Evolutionary conservation across 345 rosid genomes (phyloP), one percentile per base, ranked within the genome.

Genomic region (Syzygium jambos): DNA sequence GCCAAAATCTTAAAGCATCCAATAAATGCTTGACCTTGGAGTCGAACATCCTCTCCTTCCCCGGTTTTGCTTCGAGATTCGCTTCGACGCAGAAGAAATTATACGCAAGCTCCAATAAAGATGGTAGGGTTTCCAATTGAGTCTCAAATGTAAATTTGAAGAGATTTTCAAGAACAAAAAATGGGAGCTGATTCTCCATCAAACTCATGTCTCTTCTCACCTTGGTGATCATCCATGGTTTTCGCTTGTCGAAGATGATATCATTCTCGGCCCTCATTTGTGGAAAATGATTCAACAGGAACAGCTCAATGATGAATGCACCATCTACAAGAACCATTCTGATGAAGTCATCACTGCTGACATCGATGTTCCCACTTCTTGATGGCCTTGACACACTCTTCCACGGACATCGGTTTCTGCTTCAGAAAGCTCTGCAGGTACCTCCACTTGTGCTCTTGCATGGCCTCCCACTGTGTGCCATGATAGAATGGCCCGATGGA

Each of bases 151-250:
- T 27, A 19, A 56, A 43, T 27, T 9, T 0, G 51, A n/a, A 88
- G 21, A 68, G 9, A 2, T 46, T 51, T 15, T 73, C 3, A 12
- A 88, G 11, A 16, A 88, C 84, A 77, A 88, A 85, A 52, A 84
- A 88, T 12, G 89, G 87, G 21, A 88, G 87, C 38, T 88, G 89
- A 85, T 88, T 85, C 77, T 88, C 89, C 5, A 85, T 51, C 55
- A 73, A 53, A 21, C 54, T 54, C 65, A 88, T 23, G 34, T 88
- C 89, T 5, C 14, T 51, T 23, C 61, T 65, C 17, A 73, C 11
- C 27, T 49, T 87, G 52, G 63, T 43, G 41, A 34, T 16, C 61
- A 29, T 17, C 65, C 25, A 52, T 52, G 43, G 4, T 16, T 21
- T 41, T 41, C 30, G 43, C 43, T 11, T 10, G 43, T 77, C n/a